These are phyloP conservation scores for Wickerhamomyces sp. DNA, from an alignment of 1,139 yeast genomes.

Conservation along the genomic window DNA sequence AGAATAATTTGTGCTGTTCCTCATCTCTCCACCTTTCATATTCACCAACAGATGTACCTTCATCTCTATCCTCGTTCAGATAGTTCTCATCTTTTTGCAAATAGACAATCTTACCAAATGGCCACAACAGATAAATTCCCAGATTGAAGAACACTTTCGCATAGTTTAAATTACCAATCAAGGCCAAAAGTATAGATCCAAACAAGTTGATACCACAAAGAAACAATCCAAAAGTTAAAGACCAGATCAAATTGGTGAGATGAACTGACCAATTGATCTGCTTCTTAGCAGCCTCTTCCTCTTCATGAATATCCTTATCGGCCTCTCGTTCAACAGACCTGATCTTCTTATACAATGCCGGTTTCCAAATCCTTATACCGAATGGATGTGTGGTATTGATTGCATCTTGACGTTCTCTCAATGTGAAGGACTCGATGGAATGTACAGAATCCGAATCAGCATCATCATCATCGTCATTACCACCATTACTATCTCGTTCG, in stretches of 20 bases:
- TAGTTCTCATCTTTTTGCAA: conserved; percentile 76
- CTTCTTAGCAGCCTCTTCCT: conserved; percentile 36
- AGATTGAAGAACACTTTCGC: conserved; percentile 55
- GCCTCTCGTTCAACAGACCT: conserved; percentile 92
- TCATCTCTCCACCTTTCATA: conserved; percentile 87
- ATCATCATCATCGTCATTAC: conserved; percentile 26
- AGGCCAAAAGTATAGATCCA: conserved; percentile 41
- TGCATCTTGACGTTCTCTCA: conserved; percentile 91
- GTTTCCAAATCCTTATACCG: conserved; percentile 98
- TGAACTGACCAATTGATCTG: conserved; percentile 58
- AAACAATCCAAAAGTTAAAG: conserved; percentile 62
- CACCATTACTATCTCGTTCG: conserved; percentile 13
- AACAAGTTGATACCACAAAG: conserved; percentile 43
- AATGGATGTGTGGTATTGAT: conserved; percentile 96
- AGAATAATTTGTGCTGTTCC: conserved; percentile 39
- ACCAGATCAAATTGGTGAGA: conserved; percentile 75
- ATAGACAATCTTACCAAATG: conserved; percentile 88
- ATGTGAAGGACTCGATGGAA: conserved; percentile 78
- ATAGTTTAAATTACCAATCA: conserved; percentile 49
- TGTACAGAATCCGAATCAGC: conserved; percentile 38
- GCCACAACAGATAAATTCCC: conserved; percentile 69
- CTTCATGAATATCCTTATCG: conserved; percentile 88
- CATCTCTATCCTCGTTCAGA: conserved; percentile 80
- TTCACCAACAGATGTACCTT: conserved; percentile 80
- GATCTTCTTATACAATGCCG: conserved; percentile 87